Percentiles rank a stretch among this genome's conserved stretches.
Conservation (phyloP, 1,139 yeast species). For the Debaryomyces sp. region DNA sequence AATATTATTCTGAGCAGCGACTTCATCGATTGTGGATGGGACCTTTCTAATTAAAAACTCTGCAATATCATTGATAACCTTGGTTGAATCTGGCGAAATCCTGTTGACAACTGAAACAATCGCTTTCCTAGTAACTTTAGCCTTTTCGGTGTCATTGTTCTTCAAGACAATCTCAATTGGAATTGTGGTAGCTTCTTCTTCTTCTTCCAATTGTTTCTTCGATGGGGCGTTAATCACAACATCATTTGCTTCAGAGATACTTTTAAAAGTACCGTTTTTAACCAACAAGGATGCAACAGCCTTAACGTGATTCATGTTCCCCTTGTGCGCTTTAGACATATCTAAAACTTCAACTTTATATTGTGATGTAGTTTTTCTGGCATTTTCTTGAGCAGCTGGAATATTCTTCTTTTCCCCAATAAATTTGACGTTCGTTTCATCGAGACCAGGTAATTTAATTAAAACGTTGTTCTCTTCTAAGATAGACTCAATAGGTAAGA, state of each 20-base stretch:
- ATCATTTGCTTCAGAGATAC: constrained; percentile 47
- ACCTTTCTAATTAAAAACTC: constrained; percentile 62
- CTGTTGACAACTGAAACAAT: constrained; percentile 74
- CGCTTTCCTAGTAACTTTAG: constrained; percentile 56
- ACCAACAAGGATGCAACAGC: constrained; percentile 69
- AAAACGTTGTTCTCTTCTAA: constrained; percentile 60
- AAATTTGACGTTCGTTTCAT: constrained; percentile 55
- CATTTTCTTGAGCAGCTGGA: constrained; percentile 59
- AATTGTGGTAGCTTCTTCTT: constrained; percentile 24
- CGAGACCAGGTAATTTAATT: constrained; percentile 57
- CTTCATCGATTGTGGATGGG: constrained; percentile 43
- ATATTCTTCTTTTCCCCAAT: constrained; percentile 64
- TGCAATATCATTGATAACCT: constrained; percentile 66
- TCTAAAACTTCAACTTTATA: constrained; percentile 69
- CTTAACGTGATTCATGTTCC: constrained; percentile 73
- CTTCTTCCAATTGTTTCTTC: constrained; percentile 26
- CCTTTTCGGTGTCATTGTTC: constrained; percentile 33
- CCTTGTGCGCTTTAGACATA: constrained; percentile 86
- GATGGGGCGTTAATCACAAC: constrained; percentile 63
- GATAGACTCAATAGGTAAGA: constrained; percentile 49
- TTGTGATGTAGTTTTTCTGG: constrained; percentile 53
- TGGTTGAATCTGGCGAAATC: constrained; percentile 67
- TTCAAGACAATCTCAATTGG: constrained; percentile 48
- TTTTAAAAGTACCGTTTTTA: constrained; percentile 50
- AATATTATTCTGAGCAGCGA: constrained; percentile 54